Evolutionary conservation across 2,329 filamentous ascomycete genomes (phyloP).

Genomic region (Ustilaginoidea virens): DNA sequence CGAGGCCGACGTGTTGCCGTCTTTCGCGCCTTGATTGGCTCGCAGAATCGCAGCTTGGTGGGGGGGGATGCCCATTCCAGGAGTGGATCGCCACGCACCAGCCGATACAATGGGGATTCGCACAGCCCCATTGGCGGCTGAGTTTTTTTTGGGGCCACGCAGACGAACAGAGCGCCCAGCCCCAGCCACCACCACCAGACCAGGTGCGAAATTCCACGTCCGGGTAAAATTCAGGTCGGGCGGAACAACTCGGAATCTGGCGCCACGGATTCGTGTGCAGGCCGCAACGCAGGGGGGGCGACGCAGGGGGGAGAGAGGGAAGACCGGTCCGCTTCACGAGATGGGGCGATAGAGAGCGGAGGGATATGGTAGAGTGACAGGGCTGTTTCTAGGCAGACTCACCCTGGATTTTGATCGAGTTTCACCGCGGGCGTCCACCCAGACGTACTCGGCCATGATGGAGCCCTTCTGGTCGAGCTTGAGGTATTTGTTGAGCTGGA

Average conservation of each 20-base stretch:
- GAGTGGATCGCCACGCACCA: not conserved
- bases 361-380: slow-evolving; percentile 1
- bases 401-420: slow-evolving; percentile 94
- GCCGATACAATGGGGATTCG: not conserved
- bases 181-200: not conserved
- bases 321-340: too few species aligned
- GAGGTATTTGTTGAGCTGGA: slow-evolving; percentile 82
- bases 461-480: slow-evolving; percentile 75
- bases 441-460: slow-evolving; percentile 92
- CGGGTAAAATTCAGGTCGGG: not conserved
- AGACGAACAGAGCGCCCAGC: too few species aligned
- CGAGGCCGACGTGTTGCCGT: too few species aligned
- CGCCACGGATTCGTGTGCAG: slow-evolving; percentile 1
- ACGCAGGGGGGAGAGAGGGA: too few species aligned
- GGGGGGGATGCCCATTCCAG: too few species aligned
- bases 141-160: too few species aligned
- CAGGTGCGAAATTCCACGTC: not conserved
- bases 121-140: not conserved
- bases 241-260: slow-evolving; percentile 3
- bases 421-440: slow-evolving; percentile 74
- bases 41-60: too few species aligned
- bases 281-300: not conserved
- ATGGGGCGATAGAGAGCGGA: not conserved
- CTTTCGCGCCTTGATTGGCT: too few species aligned
- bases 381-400: slow-evolving; percentile 25